A percentile compares a stretch with the other conserved stretches of the same genome.
Conservation (phyloP, 176 grass and related monocot species). For the Olyra latifolia region DNA sequence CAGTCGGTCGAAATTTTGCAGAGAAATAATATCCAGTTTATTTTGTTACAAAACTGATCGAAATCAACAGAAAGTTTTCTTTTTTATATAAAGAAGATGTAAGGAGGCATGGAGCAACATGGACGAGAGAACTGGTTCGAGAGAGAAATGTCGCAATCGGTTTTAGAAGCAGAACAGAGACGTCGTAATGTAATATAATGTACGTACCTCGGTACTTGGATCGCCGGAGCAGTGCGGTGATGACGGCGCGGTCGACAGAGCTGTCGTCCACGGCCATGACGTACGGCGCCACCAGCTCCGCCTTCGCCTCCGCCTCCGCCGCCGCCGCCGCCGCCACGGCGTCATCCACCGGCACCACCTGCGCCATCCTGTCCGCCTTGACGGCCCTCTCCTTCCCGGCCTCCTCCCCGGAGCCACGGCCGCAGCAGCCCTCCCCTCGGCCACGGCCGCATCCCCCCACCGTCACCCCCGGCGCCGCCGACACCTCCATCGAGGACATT, state of each 20-base stretch:
- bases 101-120: too few relatives aligned
- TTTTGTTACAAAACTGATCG: not conserved
- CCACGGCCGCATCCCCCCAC: not conserved
- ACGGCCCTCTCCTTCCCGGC: not conserved
- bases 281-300: not conserved
- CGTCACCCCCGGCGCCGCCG: not conserved
- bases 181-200: not conserved
- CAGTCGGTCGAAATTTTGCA: too few relatives aligned
- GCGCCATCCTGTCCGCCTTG: not conserved
- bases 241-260: constrained; percentile 46
- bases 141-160: too few relatives aligned
- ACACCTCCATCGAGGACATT: constrained; percentile 15
- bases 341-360: not conserved
- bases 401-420: not conserved
- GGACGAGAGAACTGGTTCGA: too few relatives aligned
- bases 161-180: not conserved
- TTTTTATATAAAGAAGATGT: too few relatives aligned
- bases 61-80: not conserved
- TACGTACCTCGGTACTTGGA: constrained; percentile 41
- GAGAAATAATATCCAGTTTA: not conserved
- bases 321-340: not conserved
- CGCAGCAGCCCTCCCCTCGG: not conserved
- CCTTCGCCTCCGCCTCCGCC: too few relatives aligned
- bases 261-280: constrained; percentile 44
- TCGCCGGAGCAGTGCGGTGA: constrained; percentile 38